Conservation (phyloP, 2,329 filamentous ascomycete genomes). For the Xylaria polymorpha region DNA sequence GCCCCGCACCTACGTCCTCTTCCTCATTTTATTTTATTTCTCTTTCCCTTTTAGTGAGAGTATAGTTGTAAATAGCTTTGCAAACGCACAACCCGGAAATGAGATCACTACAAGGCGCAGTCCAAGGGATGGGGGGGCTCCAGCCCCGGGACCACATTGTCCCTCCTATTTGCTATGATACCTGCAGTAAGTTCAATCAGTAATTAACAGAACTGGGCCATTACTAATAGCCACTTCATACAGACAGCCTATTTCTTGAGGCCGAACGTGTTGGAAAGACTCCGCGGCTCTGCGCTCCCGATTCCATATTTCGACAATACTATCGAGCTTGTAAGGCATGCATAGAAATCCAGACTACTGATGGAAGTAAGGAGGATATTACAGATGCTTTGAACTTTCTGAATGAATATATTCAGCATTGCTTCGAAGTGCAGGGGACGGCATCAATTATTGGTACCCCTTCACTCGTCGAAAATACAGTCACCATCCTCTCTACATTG, state of each 20-base stretch:
- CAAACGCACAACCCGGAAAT: not conserved
- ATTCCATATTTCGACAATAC: not conserved
- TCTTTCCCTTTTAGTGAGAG: not conserved
- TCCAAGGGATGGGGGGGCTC: not conserved
- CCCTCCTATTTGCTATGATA: conserved; percentile 5
- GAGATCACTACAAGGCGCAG: not conserved
- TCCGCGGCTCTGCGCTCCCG: conserved; percentile 2
- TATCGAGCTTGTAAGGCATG: not conserved
- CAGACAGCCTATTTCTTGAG: conserved; percentile 23
- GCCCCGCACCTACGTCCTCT: not conserved
- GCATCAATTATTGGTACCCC: no score
- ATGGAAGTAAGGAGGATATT: not conserved
- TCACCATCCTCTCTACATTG: not conserved
- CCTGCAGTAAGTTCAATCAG: conserved; percentile 19
- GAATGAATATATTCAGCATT: not conserved
- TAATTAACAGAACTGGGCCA: not conserved
- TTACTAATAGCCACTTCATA: not conserved
- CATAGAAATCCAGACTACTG: not conserved
- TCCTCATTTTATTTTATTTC: not conserved
- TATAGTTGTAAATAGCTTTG: not conserved
- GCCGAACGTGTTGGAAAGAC: conserved; percentile 7
- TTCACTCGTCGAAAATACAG: not conserved
- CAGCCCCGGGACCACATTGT: not conserved
- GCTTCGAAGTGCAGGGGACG: no score
- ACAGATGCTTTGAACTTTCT: not conserved